Base-by-base conservation (phyloP, 345 rosid species). In the Populus pruinosa region DNA sequence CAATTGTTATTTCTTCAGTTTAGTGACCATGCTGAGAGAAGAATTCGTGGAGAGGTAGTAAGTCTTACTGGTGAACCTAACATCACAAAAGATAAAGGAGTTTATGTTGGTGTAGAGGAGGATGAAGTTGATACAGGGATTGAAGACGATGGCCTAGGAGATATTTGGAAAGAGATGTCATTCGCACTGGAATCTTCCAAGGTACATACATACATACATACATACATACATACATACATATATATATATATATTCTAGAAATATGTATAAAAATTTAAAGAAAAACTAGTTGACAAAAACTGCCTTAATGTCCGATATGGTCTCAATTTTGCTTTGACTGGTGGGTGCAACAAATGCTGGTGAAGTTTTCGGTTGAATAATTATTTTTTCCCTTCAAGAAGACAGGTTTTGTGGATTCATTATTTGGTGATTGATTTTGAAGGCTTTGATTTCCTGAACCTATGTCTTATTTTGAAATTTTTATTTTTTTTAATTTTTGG, bases 101-200 rank as follows among this genome's bases (percentile, higher is more conserved):
- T 82, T 36, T 94, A 90, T 66, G 84, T 94, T 68, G 95, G 97
- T 25, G 88, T 81, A 29, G 90, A 84, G 39, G 87, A 89, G 13
- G 91, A 78, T 49, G 85, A 85, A 73, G 79, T 80, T 76, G 82
- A 70, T 69, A 69, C 78, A 20, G 85, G 82, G 79, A 71, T 53
- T 43, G 83, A 72, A 79, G 93, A 93, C 80, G 94, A 88, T 67
- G 97, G 91, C 71, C 85, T 93, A 74, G 91, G 92, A 74, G 88
- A 92, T 88, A 91, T 95, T 72, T 95, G 98, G 99, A 89, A 82
- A 65, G 93, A 90, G 82, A 91, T 93, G 98, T 83, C 91, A 71
- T 79, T 87, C 84, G 89, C 96, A 59, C 74, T 93, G 77, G 94
- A 87, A 79, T 74, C 78, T 81, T 85, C 95, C 50, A 94, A 91